Evolutionary conservation across 257 asterid species (phyloP).

Genomic region (Eustoma russellianum): DNA sequence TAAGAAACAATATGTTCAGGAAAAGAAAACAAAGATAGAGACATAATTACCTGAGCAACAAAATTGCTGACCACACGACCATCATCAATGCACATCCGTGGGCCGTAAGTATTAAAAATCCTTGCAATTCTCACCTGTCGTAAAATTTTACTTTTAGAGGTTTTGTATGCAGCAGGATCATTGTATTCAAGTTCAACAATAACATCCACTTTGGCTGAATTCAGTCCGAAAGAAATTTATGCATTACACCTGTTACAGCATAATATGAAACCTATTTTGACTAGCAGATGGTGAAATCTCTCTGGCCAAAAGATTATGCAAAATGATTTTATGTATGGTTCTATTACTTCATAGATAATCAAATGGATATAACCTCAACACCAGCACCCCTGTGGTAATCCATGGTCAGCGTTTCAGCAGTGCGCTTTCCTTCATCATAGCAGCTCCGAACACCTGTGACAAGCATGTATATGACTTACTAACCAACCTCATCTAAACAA

Average conservation of each 20-base stretch:
- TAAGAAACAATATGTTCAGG: not conserved
- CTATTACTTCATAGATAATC: not conserved
- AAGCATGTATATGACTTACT: not conserved
- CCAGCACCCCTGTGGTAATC: conserved; percentile 97
- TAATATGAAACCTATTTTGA: too few relatives aligned
- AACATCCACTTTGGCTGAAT: too few relatives aligned
- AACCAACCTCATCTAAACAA: too few relatives aligned
- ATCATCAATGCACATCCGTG: conserved; percentile 97
- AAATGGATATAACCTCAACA: conserved; percentile 55
- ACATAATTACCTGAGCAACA: conserved; percentile 77
- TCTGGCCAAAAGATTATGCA: too few relatives aligned
- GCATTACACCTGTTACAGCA: too few relatives aligned
- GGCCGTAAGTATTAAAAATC: conserved; percentile 95
- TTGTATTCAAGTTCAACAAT: too few relatives aligned
- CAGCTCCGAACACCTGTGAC: conserved; percentile 94
- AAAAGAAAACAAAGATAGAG: not conserved
- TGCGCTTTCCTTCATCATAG: conserved; percentile 97
- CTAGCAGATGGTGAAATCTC: too few relatives aligned
- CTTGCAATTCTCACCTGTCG: conserved; percentile 89
- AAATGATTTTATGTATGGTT: too few relatives aligned
- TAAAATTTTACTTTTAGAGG: too few relatives aligned
- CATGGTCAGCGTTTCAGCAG: conserved; percentile 98
- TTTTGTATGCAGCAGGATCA: too few relatives aligned
- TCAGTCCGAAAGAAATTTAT: too few relatives aligned
- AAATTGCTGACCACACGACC: conserved; percentile 99